phyloP scores from a whole-genome alignment of 2,329 filamentous ascomycete species.

The Aureobasidium sp. region DNA sequence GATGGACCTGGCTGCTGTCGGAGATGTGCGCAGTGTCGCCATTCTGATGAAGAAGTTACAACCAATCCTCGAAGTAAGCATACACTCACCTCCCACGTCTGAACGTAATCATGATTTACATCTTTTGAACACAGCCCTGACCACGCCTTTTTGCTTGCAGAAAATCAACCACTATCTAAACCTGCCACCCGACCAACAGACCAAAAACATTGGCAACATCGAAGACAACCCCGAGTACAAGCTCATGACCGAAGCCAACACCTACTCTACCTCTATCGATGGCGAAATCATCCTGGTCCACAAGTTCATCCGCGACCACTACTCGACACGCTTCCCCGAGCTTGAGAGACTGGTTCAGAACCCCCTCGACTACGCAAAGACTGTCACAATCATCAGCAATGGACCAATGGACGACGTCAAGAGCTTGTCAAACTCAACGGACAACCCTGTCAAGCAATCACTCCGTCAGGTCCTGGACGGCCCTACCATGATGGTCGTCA shows the following conservation, averaged over 20 bases:
- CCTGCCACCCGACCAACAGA: constrained; percentile 55
- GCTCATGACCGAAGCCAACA: constrained; percentile 79
- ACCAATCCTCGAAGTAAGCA: constrained; percentile 72
- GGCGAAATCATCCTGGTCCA: constrained; percentile 88
- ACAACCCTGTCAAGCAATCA: constrained; percentile 68
- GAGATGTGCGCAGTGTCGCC: constrained; percentile 72
- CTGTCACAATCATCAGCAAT: constrained; percentile 87
- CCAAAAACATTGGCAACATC: constrained; percentile 65
- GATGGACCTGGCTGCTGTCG: constrained; percentile 64
- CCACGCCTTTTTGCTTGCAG: constrained; percentile 49
- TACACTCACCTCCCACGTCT: constrained; percentile 16
- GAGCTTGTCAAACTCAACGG: constrained; percentile 61
- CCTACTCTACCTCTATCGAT: constrained; percentile 83
- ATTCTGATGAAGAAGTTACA: constrained; percentile 72
- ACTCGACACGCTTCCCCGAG: constrained; percentile 87
- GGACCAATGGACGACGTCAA: constrained; percentile 86
- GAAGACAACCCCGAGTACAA: constrained; percentile 91
- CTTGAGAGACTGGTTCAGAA: constrained; percentile 85
- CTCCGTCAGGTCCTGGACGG: constrained; percentile 78
- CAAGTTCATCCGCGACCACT: constrained; percentile 94
- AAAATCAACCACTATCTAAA: constrained; percentile 73
- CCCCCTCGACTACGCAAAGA: constrained; percentile 89
- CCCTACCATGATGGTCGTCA: constrained; percentile 89
- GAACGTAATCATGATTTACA: constrained; percentile 50
- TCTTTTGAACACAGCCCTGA: constrained; percentile 60